Evolutionary conservation across 306 rosid species (phyloP).

Genomic region (Quercus engelmannii): DNA sequence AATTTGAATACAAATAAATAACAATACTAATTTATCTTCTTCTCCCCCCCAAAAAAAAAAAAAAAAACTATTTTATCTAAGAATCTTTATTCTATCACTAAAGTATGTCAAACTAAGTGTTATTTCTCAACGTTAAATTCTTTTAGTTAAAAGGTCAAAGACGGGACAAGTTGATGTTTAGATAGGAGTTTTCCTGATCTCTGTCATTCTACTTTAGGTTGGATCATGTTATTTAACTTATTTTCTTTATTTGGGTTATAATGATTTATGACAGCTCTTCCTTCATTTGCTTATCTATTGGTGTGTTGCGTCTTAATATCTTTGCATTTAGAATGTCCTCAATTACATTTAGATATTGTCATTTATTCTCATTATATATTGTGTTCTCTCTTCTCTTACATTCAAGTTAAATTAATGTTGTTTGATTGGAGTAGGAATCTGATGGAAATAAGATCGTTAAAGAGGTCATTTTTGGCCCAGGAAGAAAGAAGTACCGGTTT

Average conservation of each 20-base stretch:
- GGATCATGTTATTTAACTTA: not conserved
- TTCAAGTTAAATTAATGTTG: constrained; percentile 12
- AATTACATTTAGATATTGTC: not conserved
- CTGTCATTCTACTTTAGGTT: not conserved
- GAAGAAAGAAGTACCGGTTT: constrained; percentile 58
- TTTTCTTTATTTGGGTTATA: not conserved
- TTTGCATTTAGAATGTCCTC: not conserved
- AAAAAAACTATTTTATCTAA: too few relatives aligned
- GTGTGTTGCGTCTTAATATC: not conserved
- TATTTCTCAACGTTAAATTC: not conserved
- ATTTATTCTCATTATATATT: not conserved
- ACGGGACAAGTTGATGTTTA: not conserved
- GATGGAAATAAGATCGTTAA: constrained; percentile 73
- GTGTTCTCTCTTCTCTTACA: constrained; percentile 1
- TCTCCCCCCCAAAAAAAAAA: too few relatives aligned
- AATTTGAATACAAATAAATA: too few relatives aligned
- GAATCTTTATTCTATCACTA: too few relatives aligned
- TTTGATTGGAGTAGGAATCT: constrained; percentile 46
- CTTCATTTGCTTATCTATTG: not conserved
- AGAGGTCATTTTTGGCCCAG: constrained; percentile 60
- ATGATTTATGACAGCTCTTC: not conserved
- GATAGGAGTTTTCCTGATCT: constrained; percentile 6
- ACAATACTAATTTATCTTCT: too few relatives aligned
- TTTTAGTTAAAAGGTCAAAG: not conserved
- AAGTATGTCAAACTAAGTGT: not conserved